phyloP scores from a whole-genome alignment of 768 basidiomycete genomes.

The Lactarius akahatsu region DNA sequence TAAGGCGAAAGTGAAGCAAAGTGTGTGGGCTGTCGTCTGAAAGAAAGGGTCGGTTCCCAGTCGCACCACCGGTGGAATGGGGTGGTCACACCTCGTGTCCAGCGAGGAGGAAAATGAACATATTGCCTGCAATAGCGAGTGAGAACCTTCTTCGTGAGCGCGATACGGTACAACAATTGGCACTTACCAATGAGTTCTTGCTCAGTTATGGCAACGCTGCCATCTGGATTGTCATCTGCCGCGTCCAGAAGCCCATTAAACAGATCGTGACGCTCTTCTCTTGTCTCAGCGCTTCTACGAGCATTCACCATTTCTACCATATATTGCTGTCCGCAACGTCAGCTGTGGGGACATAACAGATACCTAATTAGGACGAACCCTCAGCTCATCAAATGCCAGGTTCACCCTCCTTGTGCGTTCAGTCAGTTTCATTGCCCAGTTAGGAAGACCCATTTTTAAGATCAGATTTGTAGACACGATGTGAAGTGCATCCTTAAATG shows the following conservation, averaged over 20 bases:
- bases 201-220: conserved; percentile 25
- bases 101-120: conserved; percentile 39
- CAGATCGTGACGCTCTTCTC: conserved; percentile 31
- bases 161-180: not conserved
- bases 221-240: conserved; percentile 23
- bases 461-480: conserved; percentile 42
- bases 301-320: conserved; percentile 34
- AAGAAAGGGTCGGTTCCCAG: not conserved
- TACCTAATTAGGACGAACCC: conserved; percentile 32
- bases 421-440: conserved; percentile 42
- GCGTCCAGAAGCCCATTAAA: conserved; percentile 33
- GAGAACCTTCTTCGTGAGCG: not conserved
- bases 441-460: conserved; percentile 42
- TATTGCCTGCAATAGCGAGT: conserved; percentile 24
- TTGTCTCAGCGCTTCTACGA: conserved; percentile 22
- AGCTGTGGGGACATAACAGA: not conserved
- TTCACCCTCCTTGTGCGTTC: conserved; percentile 36
- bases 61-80: no score
- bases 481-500: conserved; percentile 51
- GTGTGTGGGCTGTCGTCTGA: conserved; percentile 41
- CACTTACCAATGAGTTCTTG: conserved; percentile 30
- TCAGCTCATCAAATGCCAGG: conserved; percentile 45
- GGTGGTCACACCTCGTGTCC: conserved; percentile 34
- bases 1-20: conserved; percentile 42
- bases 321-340: conserved; percentile 27